phyloP scores from a whole-genome alignment of 2,329 filamentous ascomycete species.

The Aureobasidium namibiae region DNA sequence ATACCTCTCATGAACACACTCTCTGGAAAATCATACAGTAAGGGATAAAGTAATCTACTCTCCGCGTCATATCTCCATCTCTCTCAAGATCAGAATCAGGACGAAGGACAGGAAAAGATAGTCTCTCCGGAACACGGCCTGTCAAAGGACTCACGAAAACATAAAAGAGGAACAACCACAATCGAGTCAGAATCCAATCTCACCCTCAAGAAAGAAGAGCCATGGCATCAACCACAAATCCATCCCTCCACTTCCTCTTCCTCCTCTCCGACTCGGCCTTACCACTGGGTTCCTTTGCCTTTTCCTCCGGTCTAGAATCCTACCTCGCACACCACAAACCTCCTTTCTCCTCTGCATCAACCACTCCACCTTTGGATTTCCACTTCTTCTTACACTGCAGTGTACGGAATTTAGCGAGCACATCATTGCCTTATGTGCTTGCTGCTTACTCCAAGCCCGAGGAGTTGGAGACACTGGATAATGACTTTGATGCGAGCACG shows the following conservation, averaged over 20 bases:
- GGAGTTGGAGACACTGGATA: constrained; percentile 54
- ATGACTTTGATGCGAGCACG: constrained; percentile 66
- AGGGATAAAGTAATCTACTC: too few species aligned
- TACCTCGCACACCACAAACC: constrained; percentile 58
- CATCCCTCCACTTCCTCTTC: constrained; percentile 57
- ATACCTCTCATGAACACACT: too few species aligned
- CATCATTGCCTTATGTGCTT: constrained; percentile 66
- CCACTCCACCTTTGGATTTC: constrained; percentile 38
- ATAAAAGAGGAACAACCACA: neutral
- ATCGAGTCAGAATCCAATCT: too few species aligned
- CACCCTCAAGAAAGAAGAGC: neutral
- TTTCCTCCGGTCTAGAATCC: constrained; percentile 74
- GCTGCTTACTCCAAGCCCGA: constrained; percentile 53
- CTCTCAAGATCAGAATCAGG: neutral
- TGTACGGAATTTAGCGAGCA: constrained; percentile 61
- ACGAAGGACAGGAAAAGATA: neutral
- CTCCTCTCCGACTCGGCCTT: constrained; percentile 74
- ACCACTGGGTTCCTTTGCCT: constrained; percentile 78
- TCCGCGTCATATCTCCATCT: too few species aligned
- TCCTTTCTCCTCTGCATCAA: constrained; percentile 20
- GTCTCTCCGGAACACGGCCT: neutral
- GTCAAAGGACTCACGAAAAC: neutral
- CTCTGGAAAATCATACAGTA: too few species aligned
- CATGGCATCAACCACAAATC: neutral
- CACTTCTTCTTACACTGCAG: constrained; percentile 61